Percentiles rank a stretch among this genome's conserved stretches.
phyloP scores from a whole-genome alignment of 176 grass and related monocot species.

The Areca catechu region DNA sequence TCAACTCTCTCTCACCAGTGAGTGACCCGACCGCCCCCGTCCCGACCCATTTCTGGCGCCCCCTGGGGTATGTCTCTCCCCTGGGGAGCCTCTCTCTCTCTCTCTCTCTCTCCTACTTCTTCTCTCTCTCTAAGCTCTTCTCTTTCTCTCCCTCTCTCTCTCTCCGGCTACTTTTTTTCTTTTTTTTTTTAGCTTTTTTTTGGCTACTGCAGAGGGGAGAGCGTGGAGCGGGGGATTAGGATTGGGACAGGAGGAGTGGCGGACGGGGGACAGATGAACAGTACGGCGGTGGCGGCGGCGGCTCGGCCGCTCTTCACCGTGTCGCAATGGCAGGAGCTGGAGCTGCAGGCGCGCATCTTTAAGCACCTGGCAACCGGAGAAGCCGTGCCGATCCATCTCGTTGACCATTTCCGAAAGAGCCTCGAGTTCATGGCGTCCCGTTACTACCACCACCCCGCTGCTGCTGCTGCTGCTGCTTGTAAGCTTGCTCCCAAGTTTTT shows the following conservation, averaged over 20 bases:
- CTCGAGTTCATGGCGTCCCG: conserved; percentile 46
- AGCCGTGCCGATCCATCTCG: conserved; percentile 70
- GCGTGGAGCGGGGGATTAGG: conserved; percentile 20
- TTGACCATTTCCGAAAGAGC: conserved; percentile 55
- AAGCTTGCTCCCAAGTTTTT: neutral
- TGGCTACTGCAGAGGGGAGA: conserved; percentile 20
- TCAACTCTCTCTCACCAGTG: neutral
- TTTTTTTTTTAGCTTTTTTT: neutral
- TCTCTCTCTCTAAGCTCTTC: conserved; percentile 16
- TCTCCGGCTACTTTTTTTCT: conserved; percentile 25
- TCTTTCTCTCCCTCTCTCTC: conserved; percentile 34
- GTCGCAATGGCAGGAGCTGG: conserved; percentile 88
- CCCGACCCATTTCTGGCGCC: neutral
- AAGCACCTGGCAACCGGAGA: conserved; percentile 85
- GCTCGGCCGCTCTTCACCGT: conserved; percentile 51
- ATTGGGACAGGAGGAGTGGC: conserved; percentile 19
- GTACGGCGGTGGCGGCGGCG: conserved; percentile 22
- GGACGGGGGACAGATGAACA: neutral
- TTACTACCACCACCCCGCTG: conserved; percentile 41
- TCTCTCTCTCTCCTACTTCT: neutral
- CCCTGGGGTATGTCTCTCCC: neutral
- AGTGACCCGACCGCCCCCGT: conserved; percentile 1
- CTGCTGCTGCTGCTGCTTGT: conserved; percentile 14
- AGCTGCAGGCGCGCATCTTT: conserved; percentile 81
- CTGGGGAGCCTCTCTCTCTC: neutral